Base-by-base conservation (phyloP, 257 asterid genomes). In the Solanum verrucosum region DNA sequence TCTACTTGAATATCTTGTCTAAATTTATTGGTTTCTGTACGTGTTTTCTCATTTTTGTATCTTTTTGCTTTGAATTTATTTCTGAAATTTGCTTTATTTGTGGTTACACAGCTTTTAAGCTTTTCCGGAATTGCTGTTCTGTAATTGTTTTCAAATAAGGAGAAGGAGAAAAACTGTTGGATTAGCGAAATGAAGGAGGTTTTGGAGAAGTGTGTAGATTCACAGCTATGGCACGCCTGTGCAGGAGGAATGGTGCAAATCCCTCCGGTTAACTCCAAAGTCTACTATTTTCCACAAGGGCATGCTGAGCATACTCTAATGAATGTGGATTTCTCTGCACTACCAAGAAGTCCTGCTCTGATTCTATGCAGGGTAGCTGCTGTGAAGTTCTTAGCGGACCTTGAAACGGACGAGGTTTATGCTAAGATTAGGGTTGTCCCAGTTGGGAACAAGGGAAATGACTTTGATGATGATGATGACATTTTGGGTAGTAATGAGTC, bases 191-290 rank as follows among this genome's bases (percentile, higher is more conserved):
- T 49, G 93, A 82, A 84, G 91, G 94, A 90, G 83, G 86, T 84
- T 86, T 74, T 81, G 74, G 95, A 91, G 52, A 93, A 85, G 42
- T 77, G 86, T 86, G 89, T 93, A 88, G 96, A 94, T 68, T 88
- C 95, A 27, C 94, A 94, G 93, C 89, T 94, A 49, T 94, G 98
- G 98, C 96, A 94, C 52, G 98, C 96, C 10, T 94, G 96, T 83
- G 98, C 98, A 0, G 98, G 98, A 27, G 93, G 92, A 12, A 94
- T 92, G 96, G 96, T 94, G 29, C 94, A 93, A 70, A 90, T 92
- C 91, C 98, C 96, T 74, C 14, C 65, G 23, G 91, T 90, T 85
- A 92, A 93, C 93, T 90, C 94, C 12, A 91, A 87, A 70, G 92
- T 94, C 21, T 91, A 87, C 87, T 94, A 93, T 88, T 94, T 94